These are phyloP conservation scores for Shiraia sp. DNA, from an alignment of 2,329 filamentous ascomycete genomes.

Conservation along the genomic window DNA sequence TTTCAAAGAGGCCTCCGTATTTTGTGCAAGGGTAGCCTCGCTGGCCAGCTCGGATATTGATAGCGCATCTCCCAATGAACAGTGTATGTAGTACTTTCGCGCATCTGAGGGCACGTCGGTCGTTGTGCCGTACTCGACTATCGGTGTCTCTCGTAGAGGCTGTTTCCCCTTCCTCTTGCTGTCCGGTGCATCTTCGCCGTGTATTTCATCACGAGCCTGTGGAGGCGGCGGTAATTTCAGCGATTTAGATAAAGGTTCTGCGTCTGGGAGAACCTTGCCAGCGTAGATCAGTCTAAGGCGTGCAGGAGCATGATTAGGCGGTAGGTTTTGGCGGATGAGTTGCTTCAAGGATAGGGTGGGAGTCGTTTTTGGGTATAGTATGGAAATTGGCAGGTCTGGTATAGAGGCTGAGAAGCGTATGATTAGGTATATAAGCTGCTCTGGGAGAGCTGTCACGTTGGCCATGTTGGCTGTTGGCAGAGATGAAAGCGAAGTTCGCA, in stretches of 20 bases:
- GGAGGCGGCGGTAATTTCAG: conserved; percentile 67
- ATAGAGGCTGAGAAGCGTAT: conserved; percentile 88
- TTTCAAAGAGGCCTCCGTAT: conserved; percentile 46
- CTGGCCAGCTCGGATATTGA: conserved; percentile 68
- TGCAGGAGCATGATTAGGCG: conserved; percentile 62
- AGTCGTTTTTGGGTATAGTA: conserved; percentile 68
- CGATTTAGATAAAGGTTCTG: conserved; percentile 67
- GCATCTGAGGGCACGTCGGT: conserved; percentile 24
- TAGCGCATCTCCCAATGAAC: conserved; percentile 81
- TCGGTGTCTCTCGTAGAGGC: conserved; percentile 55
- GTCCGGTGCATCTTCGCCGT: conserved; percentile 20
- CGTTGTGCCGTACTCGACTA: conserved; percentile 20
- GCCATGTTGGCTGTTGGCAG: conserved; percentile 27
- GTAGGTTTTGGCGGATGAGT: conserved; percentile 74
- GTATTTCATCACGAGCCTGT: conserved; percentile 42
- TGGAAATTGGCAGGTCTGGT: conserved; percentile 79
- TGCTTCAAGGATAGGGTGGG: conserved; percentile 81
- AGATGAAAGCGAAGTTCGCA: conserved; percentile 6
- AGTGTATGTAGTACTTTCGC: conserved; percentile 83
- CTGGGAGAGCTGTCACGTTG: conserved; percentile 33
- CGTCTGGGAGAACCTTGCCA: conserved; percentile 82
- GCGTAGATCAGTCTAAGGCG: conserved; percentile 88
- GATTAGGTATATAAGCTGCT: conserved; percentile 68
- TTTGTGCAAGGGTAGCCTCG: conserved; percentile 58
- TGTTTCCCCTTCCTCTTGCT: conserved; percentile 69